phyloP scores from a whole-genome alignment of 495 filamentous ascomycete species.

The Entonaema liquescens region DNA sequence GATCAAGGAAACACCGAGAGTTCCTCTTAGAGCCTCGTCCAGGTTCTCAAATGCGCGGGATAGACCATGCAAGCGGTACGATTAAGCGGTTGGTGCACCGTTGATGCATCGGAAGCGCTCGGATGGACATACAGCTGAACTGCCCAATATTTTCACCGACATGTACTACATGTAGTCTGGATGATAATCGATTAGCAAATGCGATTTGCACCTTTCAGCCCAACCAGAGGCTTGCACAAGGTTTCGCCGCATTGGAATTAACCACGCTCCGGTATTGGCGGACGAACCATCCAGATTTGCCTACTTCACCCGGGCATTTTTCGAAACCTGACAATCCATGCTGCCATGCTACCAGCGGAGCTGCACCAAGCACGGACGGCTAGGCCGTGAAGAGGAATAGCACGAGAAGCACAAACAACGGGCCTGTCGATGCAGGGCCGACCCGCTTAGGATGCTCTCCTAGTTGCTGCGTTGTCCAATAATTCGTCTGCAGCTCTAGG shows the following conservation, averaged over 20 bases:
- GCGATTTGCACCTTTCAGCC: conserved; percentile 31
- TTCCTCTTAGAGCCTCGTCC: conserved; percentile 24
- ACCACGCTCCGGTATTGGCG: conserved; percentile 32
- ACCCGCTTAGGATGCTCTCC: conserved; percentile 24
- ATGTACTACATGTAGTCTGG: conserved; percentile 12
- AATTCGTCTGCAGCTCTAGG: conserved; percentile 14
- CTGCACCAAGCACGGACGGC: conserved; percentile 29
- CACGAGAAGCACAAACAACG: conserved; percentile 17
- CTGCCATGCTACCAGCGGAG: conserved; percentile 14
- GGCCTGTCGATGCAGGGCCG: conserved; percentile 32
- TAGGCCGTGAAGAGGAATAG: not conserved
- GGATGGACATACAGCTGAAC: conserved; percentile 33
- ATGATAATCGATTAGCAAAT: conserved; percentile 24
- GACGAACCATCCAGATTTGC: conserved; percentile 35
- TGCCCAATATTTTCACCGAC: conserved; percentile 42
- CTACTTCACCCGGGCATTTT: conserved; percentile 35
- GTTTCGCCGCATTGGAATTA: conserved; percentile 39
- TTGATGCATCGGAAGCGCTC: conserved; percentile 34
- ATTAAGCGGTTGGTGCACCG: conserved; percentile 5
- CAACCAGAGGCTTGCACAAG: conserved; percentile 34
- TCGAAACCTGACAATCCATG: conserved; percentile 30
- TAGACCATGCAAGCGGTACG: conserved; percentile 11
- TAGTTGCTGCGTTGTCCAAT: conserved; percentile 25
- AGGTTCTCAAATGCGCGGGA: conserved; percentile 20
- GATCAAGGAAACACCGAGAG: conserved; percentile 18